Evolutionary conservation across 768 basidiomycete species (phyloP), one percentile per base, ranked within the genome.

Genomic region (Cystofilobasidium capitatum): DNA sequence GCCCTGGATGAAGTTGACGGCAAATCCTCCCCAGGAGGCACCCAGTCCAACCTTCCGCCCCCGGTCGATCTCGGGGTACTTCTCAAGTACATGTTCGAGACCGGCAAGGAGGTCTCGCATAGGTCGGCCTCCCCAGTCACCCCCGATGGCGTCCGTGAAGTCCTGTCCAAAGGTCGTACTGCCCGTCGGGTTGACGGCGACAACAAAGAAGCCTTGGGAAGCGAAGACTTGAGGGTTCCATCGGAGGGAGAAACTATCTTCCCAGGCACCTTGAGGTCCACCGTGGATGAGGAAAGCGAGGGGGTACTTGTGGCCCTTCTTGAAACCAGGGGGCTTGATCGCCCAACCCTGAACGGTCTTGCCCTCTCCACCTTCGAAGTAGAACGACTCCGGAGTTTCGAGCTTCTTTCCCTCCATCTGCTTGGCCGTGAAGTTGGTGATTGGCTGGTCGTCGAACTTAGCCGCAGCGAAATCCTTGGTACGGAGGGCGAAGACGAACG

Each of bases 161-260:
- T 75, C 73, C 82, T 94, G 91, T 4, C 91, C 92, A 72, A 92
- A 96, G 0, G 89, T 86, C 4, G 94, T 97, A 35, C 87, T 89
- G 12, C 94, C 94, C 0, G 92, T 94, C 2, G 94, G 94, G 75
- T 98, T 97, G 72, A 96, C 86, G 36, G 86, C 81, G 45, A 96
- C 81, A 14, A 85, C 83, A 72, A 94, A 86, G 77, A 97, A 99
- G 0, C 94, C 91, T 74, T 90, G 88, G 72, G 85, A 84, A 14
- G 90, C 84, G 72, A 90, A 93, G 13, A 88, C 85, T 72, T 91
- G 89, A 0, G 86, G 88, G 77, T 96, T 97, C 93, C 93, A 94
- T 63, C 91, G 58, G n/a, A 39, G 9, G 0, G 65, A 66, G 8
- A 35, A 97, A 51, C 84, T 81, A 74, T 96, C 92, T 71, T 86